These are phyloP conservation scores for Manihot esculenta DNA, from an alignment of 441 rosid species.

Conservation along the genomic window DNA sequence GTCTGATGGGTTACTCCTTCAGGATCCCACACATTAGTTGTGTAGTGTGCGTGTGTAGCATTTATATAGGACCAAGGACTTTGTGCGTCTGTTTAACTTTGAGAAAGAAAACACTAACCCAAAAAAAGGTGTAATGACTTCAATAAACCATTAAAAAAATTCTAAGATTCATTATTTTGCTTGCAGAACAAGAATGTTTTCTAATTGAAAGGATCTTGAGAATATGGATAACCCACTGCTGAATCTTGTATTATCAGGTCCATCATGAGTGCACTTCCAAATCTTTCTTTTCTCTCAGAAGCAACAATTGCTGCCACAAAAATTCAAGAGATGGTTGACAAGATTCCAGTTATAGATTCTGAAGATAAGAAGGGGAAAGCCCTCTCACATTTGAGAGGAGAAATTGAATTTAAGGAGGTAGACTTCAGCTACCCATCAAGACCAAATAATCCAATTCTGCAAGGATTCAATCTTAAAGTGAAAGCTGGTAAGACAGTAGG, in stretches of 20 bases:
- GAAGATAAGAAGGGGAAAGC: constrained; percentile 51
- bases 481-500: constrained; percentile 55
- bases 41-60: too few species aligned
- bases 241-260: constrained; percentile 35
- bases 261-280: constrained; percentile 55
- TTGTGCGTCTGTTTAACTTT: too few species aligned
- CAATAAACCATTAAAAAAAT: too few species aligned
- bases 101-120: too few species aligned
- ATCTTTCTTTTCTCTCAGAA: constrained; percentile 50
- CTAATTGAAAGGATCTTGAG: too few species aligned
- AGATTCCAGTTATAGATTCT: constrained; percentile 42
- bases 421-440: constrained; percentile 54
- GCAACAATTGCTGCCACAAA: constrained; percentile 48
- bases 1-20: too few species aligned
- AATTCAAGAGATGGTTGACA: constrained; percentile 46
- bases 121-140: too few species aligned
- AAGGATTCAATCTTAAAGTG: constrained; percentile 48
- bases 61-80: too few species aligned
- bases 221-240: neutral
- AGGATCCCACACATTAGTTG: too few species aligned
- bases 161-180: too few species aligned
- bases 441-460: constrained; percentile 44
- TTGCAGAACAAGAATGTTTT: too few species aligned
- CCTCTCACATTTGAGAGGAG: constrained; percentile 51
- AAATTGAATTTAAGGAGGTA: constrained; percentile 46